Evolutionary conservation across 805 yeast species (phyloP), one percentile per base, ranked within the genome.

Genomic region (Wickerhamomyces mucosus): DNA sequence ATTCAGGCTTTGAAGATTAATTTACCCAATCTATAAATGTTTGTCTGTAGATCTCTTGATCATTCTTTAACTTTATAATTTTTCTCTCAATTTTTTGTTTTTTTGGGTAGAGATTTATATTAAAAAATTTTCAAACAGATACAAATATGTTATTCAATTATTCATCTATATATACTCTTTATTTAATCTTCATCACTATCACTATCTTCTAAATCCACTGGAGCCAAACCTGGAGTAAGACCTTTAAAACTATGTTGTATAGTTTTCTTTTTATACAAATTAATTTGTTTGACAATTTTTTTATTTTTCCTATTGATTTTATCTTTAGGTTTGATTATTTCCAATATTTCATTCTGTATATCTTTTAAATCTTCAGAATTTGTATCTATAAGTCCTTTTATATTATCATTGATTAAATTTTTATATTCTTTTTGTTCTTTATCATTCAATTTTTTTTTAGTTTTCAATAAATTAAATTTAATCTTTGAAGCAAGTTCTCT

Each of bases 171-270:
- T n/a, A n/a, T n/a, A n/a, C n/a, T n/a, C n/a, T n/a, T n/a, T n/a
- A 7, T 31, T 23, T 37, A 42, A 22, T 42, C 41, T 22, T 53
- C 59, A 14, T 52, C 57, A 24, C 52, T 48, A 52, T 68, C 73
- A 35, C 72, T 75, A 42, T 73, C 78, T 27, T 71, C 67, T 41
- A 65, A 61, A 21, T 75, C 88, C 16, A 82, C 86, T 20, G 92
- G 92, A 2, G 92, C 94, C 54, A 82, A 65, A 39, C 94, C 94
- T 1, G 92, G 94, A 1, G 94, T 82, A 34, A 82, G 62, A 18
- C 92, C 89, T 25, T 82, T 58, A 37, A 55, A 63, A 27, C 32
- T 34, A 11, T 15, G 22, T 31, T 50, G 49, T 33, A 40, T 55
- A 18, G 41, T 32, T 34, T 43, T 42, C 33, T 42, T 36, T 15